Base-by-base conservation (phyloP, 2,329 filamentous ascomycete species). In the Amauroascus verrucosus region DNA sequence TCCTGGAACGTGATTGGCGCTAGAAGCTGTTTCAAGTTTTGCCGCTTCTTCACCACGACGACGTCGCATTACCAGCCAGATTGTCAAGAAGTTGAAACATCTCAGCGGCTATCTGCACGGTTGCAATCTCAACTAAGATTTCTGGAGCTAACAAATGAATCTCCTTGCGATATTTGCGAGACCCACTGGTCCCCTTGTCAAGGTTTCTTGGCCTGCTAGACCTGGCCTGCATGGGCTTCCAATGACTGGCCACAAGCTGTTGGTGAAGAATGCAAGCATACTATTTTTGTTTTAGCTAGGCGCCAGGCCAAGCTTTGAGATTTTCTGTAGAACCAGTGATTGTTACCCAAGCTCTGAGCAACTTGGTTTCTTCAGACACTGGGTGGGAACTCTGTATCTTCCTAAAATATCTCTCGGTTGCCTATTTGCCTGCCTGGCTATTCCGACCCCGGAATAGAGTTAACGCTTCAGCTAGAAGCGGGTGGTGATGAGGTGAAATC, bases 301-400 rank as follows among this genome's bases (percentile, higher is more conserved):
- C 73, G 78, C 7, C 86, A 89, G 79, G 83, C 77, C 0, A 71
- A 68, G 40, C 73, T 81, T 13, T 90, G 9, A 72, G 70, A 0
- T 66, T 88, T 0, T 62, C 71, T 0, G 76, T 75, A 0, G 70
- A 71, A n/a, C 48, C 48, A 51, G 38, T 51, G 30, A 32, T n/a
- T 16, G 48, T 11, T 40, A 6, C 30, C 22, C 33, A 41, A 40
- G 35, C 48, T 37, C 38, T 26, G 28, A 24, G 8, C 13, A 26
- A 35, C 26, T 16, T 6, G 41, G 30, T 11, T 33, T 44, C 48
- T 51, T 45, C 48, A 44, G 48, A 51, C 48, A 51, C 40, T 26
- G 16, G 11, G 9, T 18, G 20, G 8, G 35, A 45, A 37, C 18
- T 45, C 26, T 35, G 18, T 35, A 9, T 45, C 5, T 45, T 9